Evolutionary conservation across 2,329 filamentous ascomycete genomes (phyloP).

Genomic region (Ophiosphaerella narmari): DNA sequence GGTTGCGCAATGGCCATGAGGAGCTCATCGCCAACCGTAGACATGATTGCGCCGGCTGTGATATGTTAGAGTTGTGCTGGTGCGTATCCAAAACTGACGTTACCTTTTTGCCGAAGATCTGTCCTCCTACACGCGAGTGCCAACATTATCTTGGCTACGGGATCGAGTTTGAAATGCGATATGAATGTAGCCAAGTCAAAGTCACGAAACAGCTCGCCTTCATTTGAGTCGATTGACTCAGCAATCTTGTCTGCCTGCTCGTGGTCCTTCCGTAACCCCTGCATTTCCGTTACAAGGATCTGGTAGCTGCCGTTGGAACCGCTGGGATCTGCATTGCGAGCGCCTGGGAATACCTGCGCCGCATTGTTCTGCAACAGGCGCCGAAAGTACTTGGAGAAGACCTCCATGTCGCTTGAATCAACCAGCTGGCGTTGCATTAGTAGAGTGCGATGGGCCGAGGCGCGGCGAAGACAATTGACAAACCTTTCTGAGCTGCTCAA

Average conservation of each 20-base stretch:
- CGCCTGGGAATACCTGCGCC: constrained; percentile 82
- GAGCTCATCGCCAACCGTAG: constrained; percentile 77
- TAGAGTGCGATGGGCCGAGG: constrained; percentile 5
- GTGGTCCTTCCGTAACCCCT: constrained; percentile 78
- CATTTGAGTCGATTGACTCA: constrained; percentile 86
- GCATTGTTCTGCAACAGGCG: constrained; percentile 91
- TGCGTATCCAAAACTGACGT: background rate
- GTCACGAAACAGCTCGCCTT: constrained; percentile 92
- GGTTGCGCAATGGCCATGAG: constrained; percentile 72
- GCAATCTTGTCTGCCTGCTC: constrained; percentile 89
- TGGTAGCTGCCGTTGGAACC: constrained; percentile 83
- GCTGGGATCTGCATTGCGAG: constrained; percentile 72
- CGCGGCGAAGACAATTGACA: constrained; percentile 33
- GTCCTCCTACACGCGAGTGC: constrained; percentile 84
- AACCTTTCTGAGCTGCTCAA: constrained; percentile 91
- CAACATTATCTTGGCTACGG: constrained; percentile 83
- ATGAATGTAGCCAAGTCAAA: constrained; percentile 96
- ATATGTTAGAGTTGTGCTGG: constrained; percentile 15
- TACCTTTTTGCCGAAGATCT: constrained; percentile 90
- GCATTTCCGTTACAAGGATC: constrained; percentile 80
- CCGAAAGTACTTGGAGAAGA: constrained; percentile 93
- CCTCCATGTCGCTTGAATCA: constrained; percentile 98
- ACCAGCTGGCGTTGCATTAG: constrained; percentile 67
- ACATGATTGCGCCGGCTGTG: constrained; percentile 85
- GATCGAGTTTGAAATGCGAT: constrained; percentile 93